Conservation (phyloP, 2,329 filamentous ascomycete genomes). For the Nothophaeocryptopus gaeumannii region DNA sequence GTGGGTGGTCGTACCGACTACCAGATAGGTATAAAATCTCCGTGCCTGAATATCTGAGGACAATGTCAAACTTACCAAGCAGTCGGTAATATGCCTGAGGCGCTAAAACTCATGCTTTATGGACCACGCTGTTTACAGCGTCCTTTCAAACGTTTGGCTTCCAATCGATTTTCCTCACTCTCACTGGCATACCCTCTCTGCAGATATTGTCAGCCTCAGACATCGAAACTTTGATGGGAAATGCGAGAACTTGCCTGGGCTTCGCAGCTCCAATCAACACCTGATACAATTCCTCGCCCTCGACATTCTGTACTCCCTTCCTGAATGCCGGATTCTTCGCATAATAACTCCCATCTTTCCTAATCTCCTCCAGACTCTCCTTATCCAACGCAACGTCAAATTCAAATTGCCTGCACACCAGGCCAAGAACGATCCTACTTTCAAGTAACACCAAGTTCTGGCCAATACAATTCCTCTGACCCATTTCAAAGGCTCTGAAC, state of each 20-base stretch:
- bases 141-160: not conserved
- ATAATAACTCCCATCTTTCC: constrained; percentile 35
- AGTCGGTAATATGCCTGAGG: too few relatives aligned
- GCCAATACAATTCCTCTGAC: constrained; percentile 54
- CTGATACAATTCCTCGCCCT: constrained; percentile 32
- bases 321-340: constrained; percentile 22
- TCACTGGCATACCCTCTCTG: constrained; percentile 31
- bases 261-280: constrained; percentile 29
- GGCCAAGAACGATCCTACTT: constrained; percentile 48
- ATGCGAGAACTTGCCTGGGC: constrained; percentile 10
- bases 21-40: too few relatives aligned
- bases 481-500: constrained; percentile 55
- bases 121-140: too few relatives aligned
- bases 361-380: constrained; percentile 23
- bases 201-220: too few relatives aligned
- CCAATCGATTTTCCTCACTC: constrained; percentile 17
- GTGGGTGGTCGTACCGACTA: too few relatives aligned
- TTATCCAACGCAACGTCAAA: constrained; percentile 41
- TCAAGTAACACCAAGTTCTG: constrained; percentile 54
- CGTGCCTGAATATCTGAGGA: too few relatives aligned
- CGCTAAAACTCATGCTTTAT: too few relatives aligned
- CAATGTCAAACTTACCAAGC: too few relatives aligned
- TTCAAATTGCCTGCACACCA: constrained; percentile 50
- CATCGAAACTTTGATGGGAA: too few relatives aligned
- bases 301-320: constrained; percentile 25